These are phyloP conservation scores for Metschnikowia rubicola DNA, from an alignment of 805 yeast genomes.

Conservation along the genomic window DNA sequence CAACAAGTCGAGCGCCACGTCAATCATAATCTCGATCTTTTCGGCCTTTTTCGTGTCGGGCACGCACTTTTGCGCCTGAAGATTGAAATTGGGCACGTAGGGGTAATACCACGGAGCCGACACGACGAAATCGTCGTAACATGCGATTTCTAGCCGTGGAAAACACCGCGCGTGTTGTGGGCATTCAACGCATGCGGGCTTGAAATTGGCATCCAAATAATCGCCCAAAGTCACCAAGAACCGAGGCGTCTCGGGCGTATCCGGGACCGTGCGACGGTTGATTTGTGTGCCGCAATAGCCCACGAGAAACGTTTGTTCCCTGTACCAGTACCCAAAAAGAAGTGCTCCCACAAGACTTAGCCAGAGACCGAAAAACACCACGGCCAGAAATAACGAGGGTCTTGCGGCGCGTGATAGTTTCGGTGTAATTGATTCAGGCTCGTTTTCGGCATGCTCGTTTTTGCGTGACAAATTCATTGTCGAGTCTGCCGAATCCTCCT, in stretches of 20 bases:
- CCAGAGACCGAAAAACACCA: slow-evolving; percentile 27
- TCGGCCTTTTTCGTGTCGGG: slow-evolving; percentile 72
- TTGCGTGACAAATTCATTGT: slow-evolving; percentile 1
- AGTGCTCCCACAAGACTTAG: slow-evolving; percentile 34
- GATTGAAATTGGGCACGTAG: slow-evolving; percentile 59
- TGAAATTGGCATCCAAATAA: slow-evolving; percentile 40
- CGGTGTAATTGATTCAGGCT: neutral
- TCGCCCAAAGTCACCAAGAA: slow-evolving; percentile 39
- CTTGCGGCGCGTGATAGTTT: neutral
- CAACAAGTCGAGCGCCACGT: slow-evolving; percentile 62
- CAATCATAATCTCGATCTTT: slow-evolving; percentile 59
- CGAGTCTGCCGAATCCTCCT: neutral
- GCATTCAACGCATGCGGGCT: slow-evolving; percentile 71
- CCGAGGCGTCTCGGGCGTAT: slow-evolving; percentile 23
- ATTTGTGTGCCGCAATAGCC: slow-evolving; percentile 78
- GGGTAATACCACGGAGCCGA: slow-evolving; percentile 51
- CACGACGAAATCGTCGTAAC: slow-evolving; percentile 64
- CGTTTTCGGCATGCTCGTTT: neutral
- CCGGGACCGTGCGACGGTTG: slow-evolving; percentile 39
- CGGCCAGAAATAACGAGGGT: slow-evolving; percentile 1
- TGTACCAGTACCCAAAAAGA: slow-evolving; percentile 53
- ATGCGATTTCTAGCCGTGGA: slow-evolving; percentile 54
- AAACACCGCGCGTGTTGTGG: slow-evolving; percentile 80
- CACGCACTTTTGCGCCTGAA: slow-evolving; percentile 51
- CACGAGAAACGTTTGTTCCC: slow-evolving; percentile 55